phyloP scores from a whole-genome alignment of 345 rosid species.

The Eucalyptus globulus region DNA sequence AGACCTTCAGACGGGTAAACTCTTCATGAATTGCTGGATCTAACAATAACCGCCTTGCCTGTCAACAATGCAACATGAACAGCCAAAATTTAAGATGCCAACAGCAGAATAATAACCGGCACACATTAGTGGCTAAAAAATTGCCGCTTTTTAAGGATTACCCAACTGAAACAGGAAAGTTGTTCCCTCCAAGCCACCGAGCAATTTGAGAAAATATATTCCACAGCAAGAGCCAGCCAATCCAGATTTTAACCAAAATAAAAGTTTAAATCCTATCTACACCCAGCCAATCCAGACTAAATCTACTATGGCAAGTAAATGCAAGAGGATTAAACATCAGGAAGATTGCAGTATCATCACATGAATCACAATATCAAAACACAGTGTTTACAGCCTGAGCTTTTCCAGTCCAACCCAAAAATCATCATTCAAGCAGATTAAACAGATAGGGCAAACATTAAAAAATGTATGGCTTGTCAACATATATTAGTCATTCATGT shows the following conservation, averaged over 20 bases:
- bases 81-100: background rate
- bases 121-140: background rate
- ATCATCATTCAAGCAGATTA: background rate
- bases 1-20: slow-evolving; percentile 73
- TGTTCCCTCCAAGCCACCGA: background rate
- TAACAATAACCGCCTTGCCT: slow-evolving; percentile 88
- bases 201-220: background rate
- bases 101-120: background rate
- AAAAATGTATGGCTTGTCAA: background rate
- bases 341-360: background rate
- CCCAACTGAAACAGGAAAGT: background rate
- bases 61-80: slow-evolving; percentile 5
- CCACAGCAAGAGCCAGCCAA: background rate
- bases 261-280: background rate
- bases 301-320: background rate
- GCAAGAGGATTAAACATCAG: background rate
- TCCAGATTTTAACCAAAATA: background rate
- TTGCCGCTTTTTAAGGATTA: background rate
- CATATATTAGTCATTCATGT: background rate
- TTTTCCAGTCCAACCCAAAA: background rate
- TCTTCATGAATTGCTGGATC: slow-evolving; percentile 99
- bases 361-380: background rate
- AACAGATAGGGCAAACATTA: background rate
- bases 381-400: background rate
- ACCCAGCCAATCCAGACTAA: background rate